These are phyloP conservation scores for Corylus americana DNA, from an alignment of 306 rosid species.

Conservation along the genomic window DNA sequence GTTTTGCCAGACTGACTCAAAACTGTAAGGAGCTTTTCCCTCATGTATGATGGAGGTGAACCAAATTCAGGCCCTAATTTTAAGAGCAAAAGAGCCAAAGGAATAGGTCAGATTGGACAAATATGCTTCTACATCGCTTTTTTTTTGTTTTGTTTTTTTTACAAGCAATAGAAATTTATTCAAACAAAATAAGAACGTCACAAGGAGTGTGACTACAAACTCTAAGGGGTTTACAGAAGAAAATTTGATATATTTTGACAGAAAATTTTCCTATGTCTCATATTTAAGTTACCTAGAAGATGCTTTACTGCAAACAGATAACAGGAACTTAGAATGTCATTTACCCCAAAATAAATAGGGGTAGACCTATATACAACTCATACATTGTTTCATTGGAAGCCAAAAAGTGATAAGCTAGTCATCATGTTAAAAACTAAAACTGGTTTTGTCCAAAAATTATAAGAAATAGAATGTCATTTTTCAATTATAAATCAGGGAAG, in stretches of 20 bases:
- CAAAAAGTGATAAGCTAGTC: background rate
- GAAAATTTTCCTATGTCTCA: background rate
- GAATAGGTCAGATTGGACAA: slow-evolving; percentile 10
- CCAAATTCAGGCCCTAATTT: slow-evolving; percentile 90
- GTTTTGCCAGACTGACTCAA: slow-evolving; percentile 73
- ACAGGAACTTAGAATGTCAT: background rate
- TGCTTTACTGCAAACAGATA: background rate
- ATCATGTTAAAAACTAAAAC: background rate
- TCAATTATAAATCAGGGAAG: background rate
- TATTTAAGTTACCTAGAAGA: background rate
- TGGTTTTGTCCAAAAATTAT: background rate
- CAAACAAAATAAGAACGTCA: background rate
- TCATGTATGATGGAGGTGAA: slow-evolving; percentile 68
- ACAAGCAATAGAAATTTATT: background rate
- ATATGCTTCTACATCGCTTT: background rate
- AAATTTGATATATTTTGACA: background rate
- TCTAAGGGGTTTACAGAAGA: background rate
- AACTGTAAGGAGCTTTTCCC: slow-evolving; percentile 70
- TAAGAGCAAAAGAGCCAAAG: slow-evolving; percentile 24
- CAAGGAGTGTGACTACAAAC: background rate
- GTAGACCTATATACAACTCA: background rate
- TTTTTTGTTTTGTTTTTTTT: background rate
- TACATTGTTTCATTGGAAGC: background rate
- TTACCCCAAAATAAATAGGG: background rate
- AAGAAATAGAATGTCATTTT: background rate